Evolutionary conservation across 345 rosid species (phyloP), one percentile per base, ranked within the genome.

Genomic region (Erysimum cheiranthoides): DNA sequence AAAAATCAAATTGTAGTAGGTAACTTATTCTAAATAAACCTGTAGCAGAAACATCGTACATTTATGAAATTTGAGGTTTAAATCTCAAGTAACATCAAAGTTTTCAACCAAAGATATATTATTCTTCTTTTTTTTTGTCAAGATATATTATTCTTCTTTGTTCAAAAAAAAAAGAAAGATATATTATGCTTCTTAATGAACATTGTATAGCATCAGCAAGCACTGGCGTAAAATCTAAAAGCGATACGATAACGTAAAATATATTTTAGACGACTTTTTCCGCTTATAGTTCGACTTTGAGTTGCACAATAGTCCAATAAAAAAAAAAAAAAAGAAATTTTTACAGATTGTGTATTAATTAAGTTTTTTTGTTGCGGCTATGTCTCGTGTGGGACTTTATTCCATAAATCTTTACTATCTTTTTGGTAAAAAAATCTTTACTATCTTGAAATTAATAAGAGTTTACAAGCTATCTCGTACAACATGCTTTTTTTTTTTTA

Each of bases 181-280:
- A n/a, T n/a, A n/a, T n/a, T n/a, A n/a, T n/a, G n/a, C n/a, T n/a
- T n/a, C n/a, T n/a, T n/a, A n/a, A n/a, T n/a, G n/a, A n/a, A n/a
- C n/a, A n/a, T n/a, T n/a, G n/a, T n/a, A 46, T 27, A 25, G 27
- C 58, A 49, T 62, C 74, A 45, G 45, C 66, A 63, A 73, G 56
- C 70, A 42, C 63, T 40, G 42, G 34, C 34, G 42, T 5, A 14
- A 14, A 50, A 61, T 58, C 66, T 45, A 17, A 28, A n/a, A 71
- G 35, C 3, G 52, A 51, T 31, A 63, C 25, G 71, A 73, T 63
- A 63, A 32, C n/a, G 8, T 73, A 43, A 53, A 32, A 64, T 54
- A 73, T 43, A 43, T 14, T 54, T 62, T 45, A 8, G 65, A 64
- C 47, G 71, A 73, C 57, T 39, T 52, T 67, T 39, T 27, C 2